A percentile compares a stretch with the other conserved stretches of the same genome.
phyloP scores from a whole-genome alignment of 345 rosid species.

The Heritiera fomes region DNA sequence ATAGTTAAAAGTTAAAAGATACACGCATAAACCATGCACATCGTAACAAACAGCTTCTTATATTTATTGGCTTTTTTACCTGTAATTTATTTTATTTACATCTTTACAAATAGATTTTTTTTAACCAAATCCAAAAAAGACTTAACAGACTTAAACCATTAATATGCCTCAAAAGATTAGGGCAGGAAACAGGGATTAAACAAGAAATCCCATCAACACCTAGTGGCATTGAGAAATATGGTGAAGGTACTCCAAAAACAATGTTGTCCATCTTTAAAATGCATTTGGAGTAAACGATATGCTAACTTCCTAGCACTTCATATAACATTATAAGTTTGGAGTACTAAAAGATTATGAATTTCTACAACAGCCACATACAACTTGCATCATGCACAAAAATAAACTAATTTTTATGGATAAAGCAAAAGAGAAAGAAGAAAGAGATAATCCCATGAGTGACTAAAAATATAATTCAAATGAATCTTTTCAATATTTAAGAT shows the following conservation, averaged over 20 bases:
- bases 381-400: neutral
- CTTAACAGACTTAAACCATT: neutral
- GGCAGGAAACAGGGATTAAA: neutral
- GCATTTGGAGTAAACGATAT: neutral
- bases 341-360: neutral
- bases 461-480: neutral
- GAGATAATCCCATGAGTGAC: neutral
- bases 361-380: neutral
- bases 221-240: neutral
- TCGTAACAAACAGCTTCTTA: neutral
- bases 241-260: neutral
- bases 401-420: neutral
- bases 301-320: neutral
- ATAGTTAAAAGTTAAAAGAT: neutral
- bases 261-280: neutral
- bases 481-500: neutral
- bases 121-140: neutral
- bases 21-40: neutral
- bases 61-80: neutral
- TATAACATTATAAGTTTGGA: neutral
- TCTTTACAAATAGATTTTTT: neutral
- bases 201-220: neutral
- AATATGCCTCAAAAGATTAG: neutral
- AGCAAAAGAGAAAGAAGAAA: neutral
- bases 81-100: neutral